These are phyloP conservation scores for Rutstroemia sp. DNA, from an alignment of 2,329 filamentous ascomycete species.

Conservation along the genomic window DNA sequence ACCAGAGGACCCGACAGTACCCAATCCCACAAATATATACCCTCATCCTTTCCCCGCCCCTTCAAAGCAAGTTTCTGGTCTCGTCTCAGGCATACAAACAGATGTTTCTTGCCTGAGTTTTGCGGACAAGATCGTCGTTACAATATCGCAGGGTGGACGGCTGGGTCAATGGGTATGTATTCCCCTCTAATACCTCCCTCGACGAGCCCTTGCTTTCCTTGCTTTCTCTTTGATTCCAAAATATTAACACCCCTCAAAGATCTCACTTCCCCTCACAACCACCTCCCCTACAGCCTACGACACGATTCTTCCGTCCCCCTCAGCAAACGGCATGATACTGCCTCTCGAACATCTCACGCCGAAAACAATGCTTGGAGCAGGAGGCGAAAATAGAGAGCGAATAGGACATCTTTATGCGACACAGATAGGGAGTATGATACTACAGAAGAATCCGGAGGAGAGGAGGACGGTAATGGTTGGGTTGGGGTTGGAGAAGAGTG, in stretches of 20 bases:
- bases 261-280: conserved; percentile 71
- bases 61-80: conserved; percentile 40
- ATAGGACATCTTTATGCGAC: conserved; percentile 83
- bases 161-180: conserved; percentile 80
- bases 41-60: conserved; percentile 23
- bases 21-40: conserved; percentile 10
- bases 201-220: neutral
- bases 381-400: conserved; percentile 70
- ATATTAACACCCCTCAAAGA: conserved; percentile 35
- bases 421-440: conserved; percentile 77
- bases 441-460: conserved; percentile 60
- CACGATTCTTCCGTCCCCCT: conserved; percentile 35
- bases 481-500: conserved; percentile 52
- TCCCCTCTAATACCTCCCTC: neutral
- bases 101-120: conserved; percentile 69
- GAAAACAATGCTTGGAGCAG: conserved; percentile 78
- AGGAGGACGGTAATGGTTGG: conserved; percentile 54
- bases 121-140: conserved; percentile 84
- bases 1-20: neutral
- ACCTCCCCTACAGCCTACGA: conserved; percentile 54
- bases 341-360: conserved; percentile 79
- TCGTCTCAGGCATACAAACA: conserved; percentile 62
- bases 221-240: neutral
- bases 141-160: conserved; percentile 76
- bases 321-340: conserved; percentile 49